These are phyloP conservation scores for Pichia manshurica DNA, from an alignment of 805 yeast genomes.

Conservation along the genomic window DNA sequence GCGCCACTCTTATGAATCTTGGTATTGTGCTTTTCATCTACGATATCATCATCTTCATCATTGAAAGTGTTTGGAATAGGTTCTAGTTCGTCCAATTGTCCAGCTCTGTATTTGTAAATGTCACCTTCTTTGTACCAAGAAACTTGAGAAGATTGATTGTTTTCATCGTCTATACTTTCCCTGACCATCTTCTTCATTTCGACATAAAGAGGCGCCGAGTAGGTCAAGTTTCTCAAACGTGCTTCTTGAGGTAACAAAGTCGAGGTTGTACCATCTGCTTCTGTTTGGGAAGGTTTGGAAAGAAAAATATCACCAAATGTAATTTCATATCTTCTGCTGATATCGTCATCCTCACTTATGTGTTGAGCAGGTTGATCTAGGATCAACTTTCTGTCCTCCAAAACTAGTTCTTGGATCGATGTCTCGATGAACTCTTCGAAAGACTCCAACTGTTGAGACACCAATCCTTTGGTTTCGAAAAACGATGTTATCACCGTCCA, in stretches of 20 bases:
- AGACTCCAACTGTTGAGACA: constrained; percentile 96
- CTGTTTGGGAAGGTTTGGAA: constrained; percentile 97
- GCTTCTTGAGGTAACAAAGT: constrained; percentile 99
- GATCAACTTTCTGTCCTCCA: constrained; percentile 91
- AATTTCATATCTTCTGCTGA: constrained; percentile 89
- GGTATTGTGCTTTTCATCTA: constrained; percentile 36
- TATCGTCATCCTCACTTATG: constrained; percentile 81
- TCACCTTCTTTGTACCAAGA: constrained; percentile 53
- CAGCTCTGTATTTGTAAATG: constrained; percentile 37
- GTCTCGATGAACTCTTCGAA: constrained; percentile 97
- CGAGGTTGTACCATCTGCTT: constrained; percentile 99
- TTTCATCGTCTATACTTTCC: constrained; percentile 69
- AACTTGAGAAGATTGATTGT: constrained; percentile 45
- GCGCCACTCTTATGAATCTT: constrained; percentile 32
- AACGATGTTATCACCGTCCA: constrained; percentile 97
- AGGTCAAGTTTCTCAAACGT: constrained; percentile 89
- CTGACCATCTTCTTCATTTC: constrained; percentile 90
- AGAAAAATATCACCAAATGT: constrained; percentile 96
- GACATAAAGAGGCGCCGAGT: constrained; percentile 92
- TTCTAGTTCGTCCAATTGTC: constrained; percentile 24
- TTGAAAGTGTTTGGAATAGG: constrained; percentile 33
- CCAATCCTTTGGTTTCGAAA: constrained; percentile 93
- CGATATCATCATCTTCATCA: constrained; percentile 64
- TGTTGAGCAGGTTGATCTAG: constrained; percentile 98
- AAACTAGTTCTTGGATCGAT: constrained; percentile 91